phyloP scores from a whole-genome alignment of 2,329 filamentous ascomycete species.

The Claviceps digitariae region DNA sequence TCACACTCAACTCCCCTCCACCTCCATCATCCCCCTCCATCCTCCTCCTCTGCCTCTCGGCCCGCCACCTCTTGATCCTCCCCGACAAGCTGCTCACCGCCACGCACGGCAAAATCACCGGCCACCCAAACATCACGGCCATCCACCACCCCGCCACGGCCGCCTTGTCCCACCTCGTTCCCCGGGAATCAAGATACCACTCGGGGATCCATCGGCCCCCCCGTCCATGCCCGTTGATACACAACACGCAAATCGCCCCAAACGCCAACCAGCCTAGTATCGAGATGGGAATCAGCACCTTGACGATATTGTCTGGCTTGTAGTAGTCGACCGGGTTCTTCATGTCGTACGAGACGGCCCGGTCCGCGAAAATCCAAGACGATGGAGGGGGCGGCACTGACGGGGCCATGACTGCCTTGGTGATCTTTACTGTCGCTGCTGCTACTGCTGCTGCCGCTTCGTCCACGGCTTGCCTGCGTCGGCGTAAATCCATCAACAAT shows the following conservation, averaged over 20 bases:
- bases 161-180: slow-evolving; percentile 10
- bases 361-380: neutral
- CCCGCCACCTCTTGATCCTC: slow-evolving; percentile 27
- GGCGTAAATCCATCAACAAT: too few species aligned
- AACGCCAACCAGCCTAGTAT: slow-evolving; percentile 17
- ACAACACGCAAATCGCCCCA: slow-evolving; percentile 18
- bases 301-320: neutral
- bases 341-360: neutral
- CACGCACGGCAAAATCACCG: slow-evolving; percentile 52
- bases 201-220: slow-evolving; percentile 19
- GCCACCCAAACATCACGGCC: slow-evolving; percentile 22
- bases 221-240: slow-evolving; percentile 17
- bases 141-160: slow-evolving; percentile 17
- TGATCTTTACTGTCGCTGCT: neutral
- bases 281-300: slow-evolving; percentile 12
- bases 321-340: neutral
- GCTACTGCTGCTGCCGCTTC: neutral
- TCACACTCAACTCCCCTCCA: too few species aligned
- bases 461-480: neutral
- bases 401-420: neutral
- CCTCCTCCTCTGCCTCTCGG: slow-evolving; percentile 12
- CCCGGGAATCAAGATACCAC: slow-evolving; percentile 19
- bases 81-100: slow-evolving; percentile 63
- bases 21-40: neutral
- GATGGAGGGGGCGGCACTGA: neutral